Percentiles rank a stretch among this genome's conserved stretches.
Evolutionary conservation across 1,139 yeast genomes (phyloP).

Genomic region (Yarrowia galli): DNA sequence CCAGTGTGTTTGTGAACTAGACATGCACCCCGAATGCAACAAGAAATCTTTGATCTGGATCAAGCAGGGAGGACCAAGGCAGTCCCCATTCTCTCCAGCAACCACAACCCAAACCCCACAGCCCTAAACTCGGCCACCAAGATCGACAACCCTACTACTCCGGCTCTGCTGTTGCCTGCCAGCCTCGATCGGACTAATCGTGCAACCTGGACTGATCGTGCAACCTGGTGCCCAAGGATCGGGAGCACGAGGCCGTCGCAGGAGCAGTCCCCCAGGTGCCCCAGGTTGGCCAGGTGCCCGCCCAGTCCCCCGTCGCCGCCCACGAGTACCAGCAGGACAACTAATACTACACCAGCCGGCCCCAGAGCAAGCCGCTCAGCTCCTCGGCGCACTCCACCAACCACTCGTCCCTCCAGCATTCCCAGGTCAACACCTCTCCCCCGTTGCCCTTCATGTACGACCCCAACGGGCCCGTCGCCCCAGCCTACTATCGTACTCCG

Average conservation of each 20-base stretch:
- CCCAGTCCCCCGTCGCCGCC: no score
- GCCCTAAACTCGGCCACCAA: no score
- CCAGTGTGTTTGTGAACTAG: no score
- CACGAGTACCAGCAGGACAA: constrained; percentile 33
- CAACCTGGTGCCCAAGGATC: constrained; percentile 34
- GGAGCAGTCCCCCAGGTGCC: no score
- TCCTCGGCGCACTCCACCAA: constrained; percentile 24
- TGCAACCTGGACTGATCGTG: no score
- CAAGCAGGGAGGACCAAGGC: no score
- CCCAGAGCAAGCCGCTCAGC: constrained; percentile 17
- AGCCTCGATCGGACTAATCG: constrained; percentile 34
- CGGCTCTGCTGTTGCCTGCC: background rate
- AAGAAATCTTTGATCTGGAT: no score
- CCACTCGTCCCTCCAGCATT: constrained; percentile 23
- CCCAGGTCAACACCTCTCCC: constrained; percentile 23
- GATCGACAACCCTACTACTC: constrained; percentile 37
- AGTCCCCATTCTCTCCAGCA: no score
- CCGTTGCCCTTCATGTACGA: constrained; percentile 26
- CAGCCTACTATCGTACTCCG: constrained; percentile 9
- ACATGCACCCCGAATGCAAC: no score
- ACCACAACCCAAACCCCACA: no score
- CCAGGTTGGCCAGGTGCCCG: constrained; percentile 1
- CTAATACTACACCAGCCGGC: constrained; percentile 18
- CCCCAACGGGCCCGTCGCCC: constrained; percentile 28
- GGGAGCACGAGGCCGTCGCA: no score